phyloP scores from a whole-genome alignment of 371 early-diverging fungal species.

The Syncephalis plumigaleata region DNA sequence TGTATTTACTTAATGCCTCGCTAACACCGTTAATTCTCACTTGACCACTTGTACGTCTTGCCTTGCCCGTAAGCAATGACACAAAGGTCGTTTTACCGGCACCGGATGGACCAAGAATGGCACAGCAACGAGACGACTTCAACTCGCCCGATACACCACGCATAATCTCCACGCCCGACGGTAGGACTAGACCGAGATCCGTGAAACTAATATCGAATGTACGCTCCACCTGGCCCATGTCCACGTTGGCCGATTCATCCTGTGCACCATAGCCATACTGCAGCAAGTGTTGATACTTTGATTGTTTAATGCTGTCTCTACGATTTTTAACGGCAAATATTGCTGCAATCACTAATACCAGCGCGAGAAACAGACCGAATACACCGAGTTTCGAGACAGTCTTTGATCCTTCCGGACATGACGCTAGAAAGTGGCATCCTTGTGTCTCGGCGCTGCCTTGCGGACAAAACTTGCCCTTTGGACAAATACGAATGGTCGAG shows the following conservation, averaged over 20 bases:
- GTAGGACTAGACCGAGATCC: constrained; percentile 25
- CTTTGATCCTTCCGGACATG: constrained; percentile 6
- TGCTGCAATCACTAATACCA: neutral
- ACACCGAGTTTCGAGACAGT: constrained; percentile 3
- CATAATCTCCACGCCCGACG: constrained; percentile 33
- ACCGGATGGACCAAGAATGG: constrained; percentile 61
- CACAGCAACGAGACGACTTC: constrained; percentile 26
- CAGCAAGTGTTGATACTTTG: neutral
- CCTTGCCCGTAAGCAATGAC: constrained; percentile 31
- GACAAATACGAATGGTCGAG: constrained; percentile 11
- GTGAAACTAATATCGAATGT: constrained; percentile 33
- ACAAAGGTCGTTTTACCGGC: constrained; percentile 54
- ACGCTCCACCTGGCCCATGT: too few relatives aligned
- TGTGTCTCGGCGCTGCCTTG: too few relatives aligned
- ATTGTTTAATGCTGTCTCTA: neutral
- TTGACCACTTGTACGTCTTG: constrained; percentile 35
- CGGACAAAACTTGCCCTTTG: constrained; percentile 3
- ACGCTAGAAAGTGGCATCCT: neutral
- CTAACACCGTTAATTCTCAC: constrained; percentile 40
- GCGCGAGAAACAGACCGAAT: constrained; percentile 1
- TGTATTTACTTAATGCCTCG: constrained; percentile 30
- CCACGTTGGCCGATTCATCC: too few relatives aligned
- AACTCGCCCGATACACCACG: constrained; percentile 29
- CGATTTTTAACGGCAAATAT: neutral
- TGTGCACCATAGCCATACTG: too few relatives aligned